These are phyloP conservation scores for Pyrenula aspistea DNA, from an alignment of 495 filamentous ascomycete genomes.

Conservation along the genomic window DNA sequence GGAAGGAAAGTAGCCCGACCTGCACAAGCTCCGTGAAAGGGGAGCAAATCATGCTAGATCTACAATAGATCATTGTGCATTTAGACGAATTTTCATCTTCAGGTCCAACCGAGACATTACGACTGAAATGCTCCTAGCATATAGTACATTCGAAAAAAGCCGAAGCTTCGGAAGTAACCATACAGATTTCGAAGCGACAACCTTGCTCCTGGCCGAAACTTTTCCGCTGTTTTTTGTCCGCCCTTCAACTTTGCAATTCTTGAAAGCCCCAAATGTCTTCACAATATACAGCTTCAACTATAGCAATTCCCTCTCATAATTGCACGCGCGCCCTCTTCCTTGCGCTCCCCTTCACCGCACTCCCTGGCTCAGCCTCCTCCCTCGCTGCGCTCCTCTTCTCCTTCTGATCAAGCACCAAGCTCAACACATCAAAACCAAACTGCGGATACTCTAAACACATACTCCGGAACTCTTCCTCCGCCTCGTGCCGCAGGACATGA, in stretches of 20 bases:
- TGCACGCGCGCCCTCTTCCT: constrained; percentile 32
- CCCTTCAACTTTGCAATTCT: too few relatives aligned
- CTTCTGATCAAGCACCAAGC: constrained; percentile 50
- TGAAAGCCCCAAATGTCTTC: too few relatives aligned
- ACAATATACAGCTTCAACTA: too few relatives aligned
- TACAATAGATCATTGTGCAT: neutral
- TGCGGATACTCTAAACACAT: constrained; percentile 84
- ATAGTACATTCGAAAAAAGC: neutral
- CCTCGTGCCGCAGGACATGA: constrained; percentile 70
- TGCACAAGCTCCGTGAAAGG: neutral
- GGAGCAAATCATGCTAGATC: neutral
- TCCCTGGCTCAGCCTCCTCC: constrained; percentile 15
- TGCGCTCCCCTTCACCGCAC: constrained; percentile 17
- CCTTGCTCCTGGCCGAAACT: neutral
- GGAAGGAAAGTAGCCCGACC: neutral
- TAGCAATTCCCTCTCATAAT: neutral
- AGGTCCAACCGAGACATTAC: too few relatives aligned
- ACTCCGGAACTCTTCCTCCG: constrained; percentile 65
- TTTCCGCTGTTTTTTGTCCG: neutral
- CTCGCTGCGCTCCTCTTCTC: constrained; percentile 37
- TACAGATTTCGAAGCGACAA: neutral
- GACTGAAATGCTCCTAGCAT: too few relatives aligned
- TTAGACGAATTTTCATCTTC: neutral
- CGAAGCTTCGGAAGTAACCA: neutral
- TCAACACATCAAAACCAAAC: constrained; percentile 85